A percentile compares a stretch with the other conserved stretches of the same genome.
Conservation (phyloP, 73 alveolate genomes). For the Tetrahymena thermophila region DNA sequence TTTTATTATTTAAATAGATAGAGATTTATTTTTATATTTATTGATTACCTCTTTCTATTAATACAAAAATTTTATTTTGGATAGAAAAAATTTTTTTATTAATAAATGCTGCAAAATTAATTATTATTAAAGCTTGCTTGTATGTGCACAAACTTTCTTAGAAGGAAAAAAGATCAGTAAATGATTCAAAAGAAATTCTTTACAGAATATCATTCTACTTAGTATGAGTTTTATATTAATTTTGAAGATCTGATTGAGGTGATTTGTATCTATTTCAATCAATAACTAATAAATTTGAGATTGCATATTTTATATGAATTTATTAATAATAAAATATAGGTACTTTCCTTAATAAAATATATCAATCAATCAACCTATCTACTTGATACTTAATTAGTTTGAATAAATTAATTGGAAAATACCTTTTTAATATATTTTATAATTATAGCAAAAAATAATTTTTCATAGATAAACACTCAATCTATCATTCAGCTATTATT, state of each 20-base stretch:
- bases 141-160: not conserved
- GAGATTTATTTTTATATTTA: not conserved
- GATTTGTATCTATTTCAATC: not conserved
- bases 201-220: not conserved
- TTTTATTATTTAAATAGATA: not conserved
- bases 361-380: not conserved
- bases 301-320: not conserved
- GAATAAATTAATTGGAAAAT: not conserved
- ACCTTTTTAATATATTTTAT: not conserved
- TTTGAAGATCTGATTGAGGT: not conserved
- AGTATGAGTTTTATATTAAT: not conserved
- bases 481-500: no score
- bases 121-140: no score
- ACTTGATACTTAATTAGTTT: no score
- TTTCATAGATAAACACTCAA: no score
- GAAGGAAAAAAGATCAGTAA: not conserved
- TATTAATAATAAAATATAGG: not conserved
- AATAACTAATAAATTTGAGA: no score
- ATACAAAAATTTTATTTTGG: not conserved
- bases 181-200: not conserved
- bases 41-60: not conserved
- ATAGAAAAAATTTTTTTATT: not conserved
- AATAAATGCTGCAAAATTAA: not conserved
- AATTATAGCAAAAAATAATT: not conserved
- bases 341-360: no score